A percentile compares a stretch with the other conserved stretches of the same genome.
phyloP scores from a whole-genome alignment of 2,329 filamentous ascomycete species.

The Lizonia empirigonia region DNA sequence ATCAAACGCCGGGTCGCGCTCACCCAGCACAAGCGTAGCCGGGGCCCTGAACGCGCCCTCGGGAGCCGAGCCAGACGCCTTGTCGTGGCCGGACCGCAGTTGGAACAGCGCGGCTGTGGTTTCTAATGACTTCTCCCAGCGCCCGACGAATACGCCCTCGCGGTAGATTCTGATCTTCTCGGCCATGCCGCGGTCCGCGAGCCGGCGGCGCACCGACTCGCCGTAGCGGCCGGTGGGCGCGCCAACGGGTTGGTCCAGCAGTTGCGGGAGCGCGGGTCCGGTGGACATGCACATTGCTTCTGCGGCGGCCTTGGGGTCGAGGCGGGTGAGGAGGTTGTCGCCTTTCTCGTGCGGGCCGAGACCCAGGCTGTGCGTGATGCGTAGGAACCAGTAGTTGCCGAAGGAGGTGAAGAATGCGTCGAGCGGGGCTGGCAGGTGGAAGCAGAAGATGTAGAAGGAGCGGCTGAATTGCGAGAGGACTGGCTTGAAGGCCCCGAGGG shows the following conservation, averaged over 20 bases:
- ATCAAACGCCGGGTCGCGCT: conserved; percentile 59
- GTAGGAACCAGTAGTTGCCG: conserved; percentile 58
- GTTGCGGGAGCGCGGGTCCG: conserved; percentile 57
- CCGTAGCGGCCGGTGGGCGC: conserved; percentile 32
- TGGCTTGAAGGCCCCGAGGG: conserved; percentile 52
- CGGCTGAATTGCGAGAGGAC: conserved; percentile 55
- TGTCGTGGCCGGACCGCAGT: conserved; percentile 36
- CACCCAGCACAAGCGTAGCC: conserved; percentile 61
- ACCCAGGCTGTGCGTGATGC: conserved; percentile 48
- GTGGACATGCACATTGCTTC: conserved; percentile 58
- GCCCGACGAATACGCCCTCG: conserved; percentile 52
- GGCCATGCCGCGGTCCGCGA: conserved; percentile 53
- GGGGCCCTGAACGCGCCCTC: conserved; percentile 57
- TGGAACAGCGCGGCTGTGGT: conserved; percentile 56
- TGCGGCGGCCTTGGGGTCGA: conserved; percentile 40
- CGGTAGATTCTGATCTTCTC: conserved; percentile 62
- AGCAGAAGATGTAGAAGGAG: conserved; percentile 62
- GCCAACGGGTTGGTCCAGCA: conserved; percentile 29
- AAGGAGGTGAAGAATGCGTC: conserved; percentile 53
- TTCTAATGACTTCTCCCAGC: conserved; percentile 60
- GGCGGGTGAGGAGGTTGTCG: conserved; percentile 14
- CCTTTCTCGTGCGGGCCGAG: conserved; percentile 36
- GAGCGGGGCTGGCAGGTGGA: conserved; percentile 57
- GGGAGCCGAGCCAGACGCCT: conserved; percentile 35
- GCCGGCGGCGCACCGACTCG: conserved; percentile 49